Evolutionary conservation across 179 eudicot species (phyloP).

Genomic region (Camellia oleifera): DNA sequence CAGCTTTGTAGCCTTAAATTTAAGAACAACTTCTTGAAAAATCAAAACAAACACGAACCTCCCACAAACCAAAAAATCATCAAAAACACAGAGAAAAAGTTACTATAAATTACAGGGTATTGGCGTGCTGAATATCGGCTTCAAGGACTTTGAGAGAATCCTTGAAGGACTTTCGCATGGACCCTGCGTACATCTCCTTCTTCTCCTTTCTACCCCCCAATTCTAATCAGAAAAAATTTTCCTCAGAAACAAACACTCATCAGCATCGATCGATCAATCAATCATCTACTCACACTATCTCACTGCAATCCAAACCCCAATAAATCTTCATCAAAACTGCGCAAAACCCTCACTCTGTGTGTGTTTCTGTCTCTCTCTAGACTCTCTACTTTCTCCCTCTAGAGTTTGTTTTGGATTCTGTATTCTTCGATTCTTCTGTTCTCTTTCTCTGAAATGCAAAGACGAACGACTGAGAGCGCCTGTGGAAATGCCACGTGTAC

Average conservation of each 20-base stretch:
- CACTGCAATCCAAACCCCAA: conserved; percentile 11
- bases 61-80: conserved; percentile 6
- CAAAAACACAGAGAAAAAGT: background rate
- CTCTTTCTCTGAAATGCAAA: no score
- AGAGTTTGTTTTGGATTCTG: background rate
- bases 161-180: conserved; percentile 84
- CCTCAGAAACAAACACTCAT: conserved; percentile 9
- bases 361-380: conserved; percentile 16
- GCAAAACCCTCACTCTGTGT: conserved; percentile 4
- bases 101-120: conserved; percentile 57
- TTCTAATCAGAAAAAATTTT: conserved; percentile 7
- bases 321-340: conserved; percentile 9
- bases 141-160: conserved; percentile 93
- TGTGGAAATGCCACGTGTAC: no score
- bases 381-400: background rate
- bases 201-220: background rate
- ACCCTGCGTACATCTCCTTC: conserved; percentile 55
- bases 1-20: background rate
- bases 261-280: conserved; percentile 7
- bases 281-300: conserved; percentile 8
- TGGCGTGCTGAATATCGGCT: conserved; percentile 98
- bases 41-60: background rate
- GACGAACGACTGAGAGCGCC: no score
- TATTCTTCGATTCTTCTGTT: background rate
- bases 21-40: background rate